phyloP scores from a whole-genome alignment of 345 rosid genomes.

The Eucalyptus sideroxylon region DNA sequence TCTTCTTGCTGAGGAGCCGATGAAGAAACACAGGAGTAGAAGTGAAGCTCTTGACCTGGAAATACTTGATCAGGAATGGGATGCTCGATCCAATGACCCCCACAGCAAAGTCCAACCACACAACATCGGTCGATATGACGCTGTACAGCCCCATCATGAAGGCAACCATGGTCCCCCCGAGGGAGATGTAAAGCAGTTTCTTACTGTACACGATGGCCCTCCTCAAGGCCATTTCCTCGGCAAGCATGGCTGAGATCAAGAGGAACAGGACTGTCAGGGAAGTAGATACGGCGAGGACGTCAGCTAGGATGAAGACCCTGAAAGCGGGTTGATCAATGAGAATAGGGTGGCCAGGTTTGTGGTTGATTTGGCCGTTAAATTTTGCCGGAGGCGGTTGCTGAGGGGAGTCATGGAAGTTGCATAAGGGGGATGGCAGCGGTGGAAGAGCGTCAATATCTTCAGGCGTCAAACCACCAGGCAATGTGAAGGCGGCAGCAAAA shows the following conservation, averaged over 20 bases:
- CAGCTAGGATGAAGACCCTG: background rate
- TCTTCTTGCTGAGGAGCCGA: background rate
- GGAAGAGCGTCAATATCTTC: background rate
- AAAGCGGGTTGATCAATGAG: background rate
- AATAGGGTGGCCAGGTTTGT: background rate
- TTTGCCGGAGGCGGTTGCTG: background rate
- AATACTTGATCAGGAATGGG: background rate
- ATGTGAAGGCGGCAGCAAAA: background rate
- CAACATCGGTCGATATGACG: background rate
- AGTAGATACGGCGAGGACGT: background rate
- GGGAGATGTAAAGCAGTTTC: background rate
- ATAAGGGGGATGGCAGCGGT: background rate
- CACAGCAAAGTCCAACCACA: background rate
- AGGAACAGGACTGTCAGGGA: background rate
- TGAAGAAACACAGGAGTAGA: background rate
- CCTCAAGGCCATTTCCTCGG: background rate
- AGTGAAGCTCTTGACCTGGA: background rate
- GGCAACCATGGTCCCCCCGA: background rate
- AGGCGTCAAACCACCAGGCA: background rate
- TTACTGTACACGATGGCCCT: background rate
- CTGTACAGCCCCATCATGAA: background rate
- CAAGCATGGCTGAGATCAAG: background rate
- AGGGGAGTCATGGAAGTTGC: background rate
- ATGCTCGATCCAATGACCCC: background rate
- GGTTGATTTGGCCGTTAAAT: no score